Evolutionary conservation across 345 rosid species (phyloP), one percentile per base, ranked within the genome.

Genomic region (Aethionema arabicum): DNA sequence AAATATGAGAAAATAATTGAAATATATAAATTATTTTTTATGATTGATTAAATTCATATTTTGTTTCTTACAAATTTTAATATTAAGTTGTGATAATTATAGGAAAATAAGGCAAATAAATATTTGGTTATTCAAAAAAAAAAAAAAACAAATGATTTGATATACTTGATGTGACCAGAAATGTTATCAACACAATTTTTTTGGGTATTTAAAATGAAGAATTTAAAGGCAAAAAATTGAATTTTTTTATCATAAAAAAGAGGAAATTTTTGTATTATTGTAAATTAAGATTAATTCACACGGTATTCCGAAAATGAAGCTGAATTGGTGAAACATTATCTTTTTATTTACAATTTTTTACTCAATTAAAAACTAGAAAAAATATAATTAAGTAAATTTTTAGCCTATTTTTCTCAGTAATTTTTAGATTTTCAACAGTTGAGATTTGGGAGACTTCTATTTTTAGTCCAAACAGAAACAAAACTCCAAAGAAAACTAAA

Each of bases 261-360:
- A 15, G 33, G 53, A 58, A 30, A 51, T 2, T 12, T 33, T 50
- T 50, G 42, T 35, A 11, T 27, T 35, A 29, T 8, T 29, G 43
- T 30, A 15, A 37, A 37, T 10, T 37, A 10, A 14, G 13, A 55
- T 11, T 2, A 41, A 27, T 7, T 35, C 36, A 70, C 53, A 54
- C 60, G 74, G 49, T 59, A 58, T 58, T 46, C 70, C 75, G 75
- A 71, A 31, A 71, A 71, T 58, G 66, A 71, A 58, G 75, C 32
- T 71, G 50, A 37, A 65, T 21, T 59, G 70, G 70, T 65, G 15
- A 64, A 51, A 56, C 61, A 40, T 71, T 59, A 11, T 35, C 16
- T 31, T 55, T 39, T 61, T 40, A 61, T 38, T 31, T 56, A 48
- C 37, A 46, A 54, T 59, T 55, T 42, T 47, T 55, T 55, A 39